phyloP scores from a whole-genome alignment of 2,329 filamentous ascomycete species.

The Tricladium varicosporioides region DNA sequence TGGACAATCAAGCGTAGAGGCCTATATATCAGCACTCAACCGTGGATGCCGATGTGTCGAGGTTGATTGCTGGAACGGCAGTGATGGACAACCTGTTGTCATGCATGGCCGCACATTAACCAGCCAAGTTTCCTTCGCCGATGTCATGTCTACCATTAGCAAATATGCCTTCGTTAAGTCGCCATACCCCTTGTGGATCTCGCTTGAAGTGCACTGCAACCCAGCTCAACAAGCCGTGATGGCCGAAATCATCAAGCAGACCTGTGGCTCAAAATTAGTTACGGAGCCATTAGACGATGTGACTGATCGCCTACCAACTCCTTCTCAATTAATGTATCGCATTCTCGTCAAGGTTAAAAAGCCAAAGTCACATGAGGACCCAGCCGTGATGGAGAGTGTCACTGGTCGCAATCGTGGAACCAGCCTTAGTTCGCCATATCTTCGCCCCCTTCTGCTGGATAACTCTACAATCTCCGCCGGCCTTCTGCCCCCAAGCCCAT shows the following conservation, averaged over 20 bases:
- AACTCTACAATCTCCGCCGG: conserved; percentile 50
- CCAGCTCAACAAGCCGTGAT: conserved; percentile 79
- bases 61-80: conserved; percentile 97
- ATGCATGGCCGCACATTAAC: conserved; percentile 90
- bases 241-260: conserved; percentile 83
- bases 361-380: conserved; percentile 44
- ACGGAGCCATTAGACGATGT: conserved; percentile 70
- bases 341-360: conserved; percentile 96
- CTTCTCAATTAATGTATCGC: conserved; percentile 77
- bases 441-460: conserved; percentile 61
- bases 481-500: conserved; percentile 52
- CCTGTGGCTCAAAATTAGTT: conserved; percentile 78
- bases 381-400: conserved; percentile 44
- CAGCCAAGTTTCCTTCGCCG: conserved; percentile 81
- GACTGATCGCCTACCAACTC: conserved; percentile 71
- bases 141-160: conserved; percentile 90
- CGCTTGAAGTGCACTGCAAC: conserved; percentile 92
- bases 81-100: conserved; percentile 82
- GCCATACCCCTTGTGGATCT: conserved; percentile 88
- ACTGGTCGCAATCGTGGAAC: conserved; percentile 55
- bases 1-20: conserved; percentile 88
- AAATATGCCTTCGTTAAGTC: conserved; percentile 90
- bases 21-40: conserved; percentile 85
- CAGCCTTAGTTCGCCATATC: conserved; percentile 77
- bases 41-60: conserved; percentile 93